Evolutionary conservation across 768 basidiomycete genomes (phyloP).

Genomic region (Chiua virens): DNA sequence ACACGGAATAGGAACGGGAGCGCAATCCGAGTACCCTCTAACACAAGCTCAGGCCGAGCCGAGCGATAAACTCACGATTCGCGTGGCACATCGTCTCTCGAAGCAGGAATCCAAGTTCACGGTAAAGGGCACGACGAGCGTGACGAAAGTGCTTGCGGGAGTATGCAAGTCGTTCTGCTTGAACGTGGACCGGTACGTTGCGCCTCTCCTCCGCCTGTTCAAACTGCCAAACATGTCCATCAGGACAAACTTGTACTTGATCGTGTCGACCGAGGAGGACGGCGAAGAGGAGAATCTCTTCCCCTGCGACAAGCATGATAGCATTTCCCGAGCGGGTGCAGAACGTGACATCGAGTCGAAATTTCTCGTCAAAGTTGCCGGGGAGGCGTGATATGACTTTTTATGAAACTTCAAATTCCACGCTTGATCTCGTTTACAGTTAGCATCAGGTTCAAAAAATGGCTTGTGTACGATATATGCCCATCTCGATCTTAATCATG

Average conservation of each 20-base stretch:
- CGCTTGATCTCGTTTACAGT: background rate
- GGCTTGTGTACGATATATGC: too few relatives aligned
- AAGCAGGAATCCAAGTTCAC: conserved; percentile 34
- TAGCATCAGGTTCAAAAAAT: too few relatives aligned
- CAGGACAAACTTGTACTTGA: conserved; percentile 27
- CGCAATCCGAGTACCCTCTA: conserved; percentile 2
- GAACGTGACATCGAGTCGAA: conserved; percentile 21
- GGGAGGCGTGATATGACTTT: conserved; percentile 17
- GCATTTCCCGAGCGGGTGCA: conserved; percentile 26
- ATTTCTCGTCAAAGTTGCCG: conserved; percentile 25
- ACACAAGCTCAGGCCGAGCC: conserved; percentile 3
- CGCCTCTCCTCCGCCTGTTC: background rate
- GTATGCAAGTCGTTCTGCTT: conserved; percentile 32
- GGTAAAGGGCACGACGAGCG: conserved; percentile 31
- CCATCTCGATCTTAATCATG: too few relatives aligned
- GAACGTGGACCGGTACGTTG: conserved; percentile 20
- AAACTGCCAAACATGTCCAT: background rate
- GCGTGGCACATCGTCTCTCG: conserved; percentile 30
- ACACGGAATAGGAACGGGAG: background rate
- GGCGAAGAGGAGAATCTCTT: conserved; percentile 30
- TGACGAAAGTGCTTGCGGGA: conserved; percentile 24
- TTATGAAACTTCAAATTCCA: background rate
- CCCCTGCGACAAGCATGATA: conserved; percentile 27
- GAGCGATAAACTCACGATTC: conserved; percentile 25
- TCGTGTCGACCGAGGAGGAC: conserved; percentile 22